Percentiles rank a stretch among this genome's conserved stretches.
These are phyloP conservation scores for Ceratocystis cubensis DNA, from an alignment of 2,329 filamentous ascomycete species.

Conservation along the genomic window DNA sequence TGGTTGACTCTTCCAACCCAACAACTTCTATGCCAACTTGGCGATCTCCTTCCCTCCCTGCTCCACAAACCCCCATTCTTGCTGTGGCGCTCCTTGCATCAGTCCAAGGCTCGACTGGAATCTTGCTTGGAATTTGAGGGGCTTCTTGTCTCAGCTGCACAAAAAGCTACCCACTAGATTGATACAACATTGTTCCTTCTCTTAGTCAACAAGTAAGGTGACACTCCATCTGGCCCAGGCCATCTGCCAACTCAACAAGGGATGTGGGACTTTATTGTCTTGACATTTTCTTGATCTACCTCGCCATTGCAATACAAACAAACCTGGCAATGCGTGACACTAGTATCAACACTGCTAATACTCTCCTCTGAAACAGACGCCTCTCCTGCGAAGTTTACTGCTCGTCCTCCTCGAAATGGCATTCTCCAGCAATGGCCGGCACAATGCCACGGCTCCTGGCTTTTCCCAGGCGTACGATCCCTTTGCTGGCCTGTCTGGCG, in stretches of 20 bases:
- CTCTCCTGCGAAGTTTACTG: neutral
- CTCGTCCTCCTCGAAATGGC: slow-evolving; percentile 49
- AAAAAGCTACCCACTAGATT: neutral
- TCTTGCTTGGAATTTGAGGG: neutral
- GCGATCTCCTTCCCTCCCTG: neutral
- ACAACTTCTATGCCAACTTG: neutral
- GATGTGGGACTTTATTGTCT: neutral
- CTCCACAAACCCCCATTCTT: neutral
- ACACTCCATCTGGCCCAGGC: too few species aligned
- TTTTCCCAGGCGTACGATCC: slow-evolving; percentile 78
- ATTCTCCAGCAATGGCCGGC: slow-evolving; percentile 70
- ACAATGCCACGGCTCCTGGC: slow-evolving; percentile 57
- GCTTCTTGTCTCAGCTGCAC: neutral
- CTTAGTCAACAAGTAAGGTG: neutral
- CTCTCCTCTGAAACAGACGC: neutral
- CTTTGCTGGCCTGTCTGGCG: slow-evolving; percentile 64
- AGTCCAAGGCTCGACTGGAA: neutral
- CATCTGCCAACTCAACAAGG: neutral
- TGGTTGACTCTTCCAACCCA: neutral
- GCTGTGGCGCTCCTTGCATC: neutral
- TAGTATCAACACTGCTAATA: neutral
- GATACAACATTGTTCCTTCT: neutral
- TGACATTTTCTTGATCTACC: too few species aligned
- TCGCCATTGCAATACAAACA: neutral
- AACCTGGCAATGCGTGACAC: neutral